Conservation (phyloP, 163 green algal genomes). For the Prototheca wickerhamii region DNA sequence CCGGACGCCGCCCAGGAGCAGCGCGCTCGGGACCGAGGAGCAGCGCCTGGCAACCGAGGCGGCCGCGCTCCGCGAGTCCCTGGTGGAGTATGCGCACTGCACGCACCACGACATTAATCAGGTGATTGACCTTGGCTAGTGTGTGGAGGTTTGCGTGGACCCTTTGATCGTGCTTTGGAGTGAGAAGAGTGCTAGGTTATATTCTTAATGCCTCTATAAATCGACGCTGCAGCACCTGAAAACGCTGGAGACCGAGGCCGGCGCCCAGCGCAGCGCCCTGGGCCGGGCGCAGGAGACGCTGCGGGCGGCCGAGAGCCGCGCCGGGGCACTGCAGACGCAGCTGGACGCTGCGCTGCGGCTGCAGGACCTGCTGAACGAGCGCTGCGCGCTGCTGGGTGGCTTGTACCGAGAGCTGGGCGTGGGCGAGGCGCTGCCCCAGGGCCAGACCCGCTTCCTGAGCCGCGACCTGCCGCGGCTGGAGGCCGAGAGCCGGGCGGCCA, state of each 20-base stretch:
- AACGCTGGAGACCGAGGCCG: conserved; percentile 14
- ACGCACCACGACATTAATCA: conserved; percentile 24
- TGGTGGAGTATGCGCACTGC: conserved; percentile 34
- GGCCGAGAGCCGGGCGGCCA: conserved; percentile 2
- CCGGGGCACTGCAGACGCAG: conserved; percentile 1
- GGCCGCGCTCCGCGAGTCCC: conserved; percentile 12
- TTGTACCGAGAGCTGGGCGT: conserved; percentile 28
- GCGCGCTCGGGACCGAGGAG: conserved; percentile 11
- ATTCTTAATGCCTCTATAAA: not conserved
- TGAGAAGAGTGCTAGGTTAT: not conserved
- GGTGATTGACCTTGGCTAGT: conserved; percentile 1
- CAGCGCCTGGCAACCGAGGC: conserved; percentile 25
- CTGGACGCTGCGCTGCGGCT: conserved; percentile 4
- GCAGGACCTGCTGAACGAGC: conserved; percentile 17
- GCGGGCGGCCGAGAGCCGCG: not conserved
- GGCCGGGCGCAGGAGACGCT: not conserved
- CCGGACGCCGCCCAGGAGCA: not conserved
- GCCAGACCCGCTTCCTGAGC: conserved; percentile 6
- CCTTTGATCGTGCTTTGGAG: not conserved
- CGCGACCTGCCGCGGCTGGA: conserved; percentile 23
- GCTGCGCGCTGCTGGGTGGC: conserved; percentile 24
- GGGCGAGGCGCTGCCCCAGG: conserved; percentile 18
- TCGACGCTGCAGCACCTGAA: conserved; percentile 7
- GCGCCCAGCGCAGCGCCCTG: conserved; percentile 10
- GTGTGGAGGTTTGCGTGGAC: not conserved